phyloP scores from a whole-genome alignment of 805 yeast genomes.

The Lachancea thermotolerans region DNA sequence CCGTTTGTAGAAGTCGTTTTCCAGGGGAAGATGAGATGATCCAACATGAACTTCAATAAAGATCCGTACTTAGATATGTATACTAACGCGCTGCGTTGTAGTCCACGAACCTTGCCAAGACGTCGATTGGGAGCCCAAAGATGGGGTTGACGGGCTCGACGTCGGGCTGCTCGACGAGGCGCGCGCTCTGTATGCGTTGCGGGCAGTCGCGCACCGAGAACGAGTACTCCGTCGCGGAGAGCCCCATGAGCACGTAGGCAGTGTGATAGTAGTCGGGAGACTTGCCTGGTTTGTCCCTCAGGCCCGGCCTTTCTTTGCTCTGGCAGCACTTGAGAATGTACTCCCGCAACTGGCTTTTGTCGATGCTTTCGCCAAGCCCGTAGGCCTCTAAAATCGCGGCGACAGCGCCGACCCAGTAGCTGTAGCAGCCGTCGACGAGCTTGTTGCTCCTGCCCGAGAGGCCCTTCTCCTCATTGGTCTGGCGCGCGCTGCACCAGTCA shows the following conservation, averaged over 20 bases:
- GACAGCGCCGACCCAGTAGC: slow-evolving; percentile 91
- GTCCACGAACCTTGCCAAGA: slow-evolving; percentile 31
- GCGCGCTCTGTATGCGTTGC: slow-evolving; percentile 1
- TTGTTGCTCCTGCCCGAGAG: slow-evolving; percentile 87
- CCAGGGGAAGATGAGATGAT: no score
- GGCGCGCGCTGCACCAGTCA: slow-evolving; percentile 68
- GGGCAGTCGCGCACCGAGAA: slow-evolving; percentile 6
- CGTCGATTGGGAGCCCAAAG: slow-evolving; percentile 48
- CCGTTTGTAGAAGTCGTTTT: no score
- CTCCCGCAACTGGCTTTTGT: slow-evolving; percentile 51
- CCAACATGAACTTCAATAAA: background rate
- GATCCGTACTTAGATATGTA: background rate
- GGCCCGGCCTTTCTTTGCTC: slow-evolving; percentile 52
- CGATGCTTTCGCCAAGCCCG: slow-evolving; percentile 32
- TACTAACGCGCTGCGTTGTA: slow-evolving; percentile 3
- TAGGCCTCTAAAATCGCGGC: slow-evolving; percentile 42
- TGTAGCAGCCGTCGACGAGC: slow-evolving; percentile 92
- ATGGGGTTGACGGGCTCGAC: slow-evolving; percentile 43
- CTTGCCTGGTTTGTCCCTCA: slow-evolving; percentile 82
- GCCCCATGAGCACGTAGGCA: slow-evolving; percentile 74
- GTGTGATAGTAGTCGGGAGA: slow-evolving; percentile 85
- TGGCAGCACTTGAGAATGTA: slow-evolving; percentile 80
- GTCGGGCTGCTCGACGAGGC: slow-evolving; percentile 4
- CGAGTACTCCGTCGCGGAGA: slow-evolving; percentile 32
- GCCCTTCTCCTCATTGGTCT: slow-evolving; percentile 73